Percentiles rank a stretch among this genome's conserved stretches.
phyloP scores from a whole-genome alignment of 2,329 filamentous ascomycete genomes.

The Fusarium vanettenii region DNA sequence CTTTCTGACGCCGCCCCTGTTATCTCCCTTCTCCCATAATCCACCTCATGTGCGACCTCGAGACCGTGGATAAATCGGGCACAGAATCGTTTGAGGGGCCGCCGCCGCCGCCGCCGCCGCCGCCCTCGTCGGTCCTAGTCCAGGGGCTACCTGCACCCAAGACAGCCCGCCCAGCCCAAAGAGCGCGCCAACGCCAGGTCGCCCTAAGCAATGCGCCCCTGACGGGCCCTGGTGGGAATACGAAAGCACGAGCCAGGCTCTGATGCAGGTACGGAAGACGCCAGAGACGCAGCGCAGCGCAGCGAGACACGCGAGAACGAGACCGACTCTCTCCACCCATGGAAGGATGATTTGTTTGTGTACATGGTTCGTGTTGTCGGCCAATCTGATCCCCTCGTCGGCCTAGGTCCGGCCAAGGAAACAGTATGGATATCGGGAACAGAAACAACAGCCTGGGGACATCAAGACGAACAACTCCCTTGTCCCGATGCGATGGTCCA shows the following conservation, averaged over 20 bases:
- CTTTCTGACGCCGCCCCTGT: not conserved
- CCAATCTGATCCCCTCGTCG: slow-evolving; percentile 19
- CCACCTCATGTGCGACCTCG: not conserved
- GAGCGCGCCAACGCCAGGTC: slow-evolving; percentile 15
- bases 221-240: slow-evolving; percentile 35
- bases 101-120: slow-evolving; percentile 1
- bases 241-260: slow-evolving; percentile 43
- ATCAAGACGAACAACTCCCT: not conserved
- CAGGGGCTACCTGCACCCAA: slow-evolving; percentile 31
- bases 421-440: not conserved
- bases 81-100: slow-evolving; percentile 7
- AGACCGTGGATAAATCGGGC: slow-evolving; percentile 4
- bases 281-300: slow-evolving; percentile 15
- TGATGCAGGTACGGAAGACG: slow-evolving; percentile 40
- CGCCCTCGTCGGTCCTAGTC: slow-evolving; percentile 28
- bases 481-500: not conserved
- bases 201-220: slow-evolving; percentile 31
- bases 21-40: not conserved
- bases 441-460: slow-evolving; percentile 14
- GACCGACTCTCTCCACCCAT: slow-evolving; percentile 9
- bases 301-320: slow-evolving; percentile 3
- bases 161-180: slow-evolving; percentile 10
- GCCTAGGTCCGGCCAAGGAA: not conserved
- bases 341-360: slow-evolving; percentile 2
- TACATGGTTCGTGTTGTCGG: slow-evolving; percentile 2